These are phyloP conservation scores for Pleurotus eryngii DNA, from an alignment of 768 basidiomycete species.

Conservation along the genomic window DNA sequence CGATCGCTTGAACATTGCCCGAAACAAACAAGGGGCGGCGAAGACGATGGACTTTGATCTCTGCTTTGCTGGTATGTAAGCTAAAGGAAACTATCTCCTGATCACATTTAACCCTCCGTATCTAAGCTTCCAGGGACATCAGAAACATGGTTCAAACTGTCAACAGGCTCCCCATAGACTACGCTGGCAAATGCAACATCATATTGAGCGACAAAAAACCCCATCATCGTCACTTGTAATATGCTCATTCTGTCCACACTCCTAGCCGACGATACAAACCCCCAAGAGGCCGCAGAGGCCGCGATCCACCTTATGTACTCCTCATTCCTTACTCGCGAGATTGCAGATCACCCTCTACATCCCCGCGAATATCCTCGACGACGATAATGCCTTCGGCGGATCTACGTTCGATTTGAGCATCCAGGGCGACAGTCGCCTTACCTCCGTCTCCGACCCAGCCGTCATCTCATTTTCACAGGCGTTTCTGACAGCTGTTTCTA, in stretches of 20 bases:
- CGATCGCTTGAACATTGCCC: constrained; percentile 21
- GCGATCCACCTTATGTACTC: constrained; percentile 33
- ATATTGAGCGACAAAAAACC: constrained; percentile 19
- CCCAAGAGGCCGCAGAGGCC: constrained; percentile 29
- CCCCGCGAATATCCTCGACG: constrained; percentile 17
- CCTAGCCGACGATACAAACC: constrained; percentile 16
- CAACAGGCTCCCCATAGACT: constrained; percentile 21
- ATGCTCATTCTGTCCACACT: constrained; percentile 23
- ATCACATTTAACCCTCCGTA: not conserved
- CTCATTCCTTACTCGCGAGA: constrained; percentile 19
- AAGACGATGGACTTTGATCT: constrained; percentile 18
- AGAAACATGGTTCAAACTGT: constrained; percentile 28
- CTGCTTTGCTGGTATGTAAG: constrained; percentile 22
- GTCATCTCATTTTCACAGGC: constrained; percentile 13
- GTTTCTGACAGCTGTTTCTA: constrained; percentile 16
- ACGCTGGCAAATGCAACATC: constrained; percentile 20
- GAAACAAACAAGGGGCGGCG: constrained; percentile 17
- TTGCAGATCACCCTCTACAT: constrained; percentile 22
- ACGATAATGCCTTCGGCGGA: constrained; percentile 9
- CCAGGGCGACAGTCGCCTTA: constrained; percentile 22
- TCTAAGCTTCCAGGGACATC: constrained; percentile 24
- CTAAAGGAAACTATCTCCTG: not conserved
- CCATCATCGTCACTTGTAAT: constrained; percentile 20
- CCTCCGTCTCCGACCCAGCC: constrained; percentile 11
- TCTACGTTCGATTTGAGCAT: constrained; percentile 15